These are phyloP conservation scores for Penicillium freii DNA, from an alignment of 2,329 filamentous ascomycete genomes.

Conservation along the genomic window DNA sequence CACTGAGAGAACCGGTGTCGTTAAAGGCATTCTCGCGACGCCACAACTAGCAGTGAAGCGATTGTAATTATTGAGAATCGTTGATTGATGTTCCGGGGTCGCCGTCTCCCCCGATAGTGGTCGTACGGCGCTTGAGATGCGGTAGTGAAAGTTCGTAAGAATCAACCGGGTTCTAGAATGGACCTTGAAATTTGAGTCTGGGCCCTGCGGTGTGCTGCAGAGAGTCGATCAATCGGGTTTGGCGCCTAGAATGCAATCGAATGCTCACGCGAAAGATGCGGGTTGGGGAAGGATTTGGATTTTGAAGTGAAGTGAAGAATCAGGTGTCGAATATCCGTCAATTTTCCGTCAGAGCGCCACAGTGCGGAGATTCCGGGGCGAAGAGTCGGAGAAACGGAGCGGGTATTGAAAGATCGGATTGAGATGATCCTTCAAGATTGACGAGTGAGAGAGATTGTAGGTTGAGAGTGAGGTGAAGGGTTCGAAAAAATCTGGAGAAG, in stretches of 20 bases:
- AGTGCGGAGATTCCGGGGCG: conserved; percentile 18
- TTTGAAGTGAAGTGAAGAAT: conserved; percentile 10
- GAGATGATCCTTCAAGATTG: conserved; percentile 11
- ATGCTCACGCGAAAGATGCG: conserved; percentile 8
- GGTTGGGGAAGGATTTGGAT: conserved; percentile 2
- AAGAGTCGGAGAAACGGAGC: conserved; percentile 2
- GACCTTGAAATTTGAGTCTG: conserved; percentile 14
- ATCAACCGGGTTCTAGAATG: conserved; percentile 11
- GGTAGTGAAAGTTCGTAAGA: conserved; percentile 20
- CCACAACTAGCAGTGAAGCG: conserved; percentile 23
- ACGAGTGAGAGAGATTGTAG: neutral
- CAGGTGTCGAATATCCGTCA: conserved; percentile 10
- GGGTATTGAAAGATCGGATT: conserved; percentile 19
- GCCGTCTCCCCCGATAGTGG: conserved; percentile 45
- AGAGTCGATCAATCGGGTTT: conserved; percentile 18
- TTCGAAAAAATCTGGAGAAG: conserved; percentile 7
- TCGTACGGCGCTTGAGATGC: conserved; percentile 41
- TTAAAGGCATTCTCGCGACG: conserved; percentile 70
- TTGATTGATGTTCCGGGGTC: conserved; percentile 38
- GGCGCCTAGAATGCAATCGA: conserved; percentile 23
- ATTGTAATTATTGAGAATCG: conserved; percentile 2
- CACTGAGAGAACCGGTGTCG: conserved; percentile 83
- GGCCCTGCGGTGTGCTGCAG: conserved; percentile 20
- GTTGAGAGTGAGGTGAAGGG: neutral
- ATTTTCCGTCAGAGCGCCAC: conserved; percentile 19